These are phyloP conservation scores for Coemansia sp. DNA, from an alignment of 192 early-diverging fungal species.

Conservation along the genomic window DNA sequence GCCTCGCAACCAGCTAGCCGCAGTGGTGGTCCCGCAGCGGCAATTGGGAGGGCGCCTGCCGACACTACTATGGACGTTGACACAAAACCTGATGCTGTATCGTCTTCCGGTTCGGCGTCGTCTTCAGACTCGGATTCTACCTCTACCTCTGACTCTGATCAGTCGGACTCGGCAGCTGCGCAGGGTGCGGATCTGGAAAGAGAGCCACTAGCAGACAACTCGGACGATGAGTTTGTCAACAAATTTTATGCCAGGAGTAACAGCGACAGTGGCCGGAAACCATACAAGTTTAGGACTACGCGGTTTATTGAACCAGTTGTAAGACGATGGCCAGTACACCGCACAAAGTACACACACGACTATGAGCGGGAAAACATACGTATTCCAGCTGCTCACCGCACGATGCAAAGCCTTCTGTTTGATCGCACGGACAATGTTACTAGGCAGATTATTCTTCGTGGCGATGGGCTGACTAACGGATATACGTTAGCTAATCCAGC, in stretches of 20 bases:
- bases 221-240: neutral
- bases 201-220: neutral
- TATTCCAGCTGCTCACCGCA: slow-evolving; percentile 14
- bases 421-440: slow-evolving; percentile 22
- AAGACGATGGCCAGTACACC: slow-evolving; percentile 7
- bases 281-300: neutral
- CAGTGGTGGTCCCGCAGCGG: neutral
- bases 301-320: neutral
- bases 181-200: neutral
- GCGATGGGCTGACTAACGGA: slow-evolving; percentile 9
- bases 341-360: slow-evolving; percentile 10
- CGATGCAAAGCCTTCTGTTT: slow-evolving; percentile 20
- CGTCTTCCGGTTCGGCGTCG: neutral
- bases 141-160: neutral
- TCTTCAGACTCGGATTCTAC: neutral
- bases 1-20: slow-evolving; percentile 2
- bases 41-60: neutral
- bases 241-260: neutral
- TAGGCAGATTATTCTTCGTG: slow-evolving; percentile 23
- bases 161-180: neutral
- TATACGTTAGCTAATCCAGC: neutral
- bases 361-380: slow-evolving; percentile 1
- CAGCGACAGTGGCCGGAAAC: neutral
- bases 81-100: neutral
- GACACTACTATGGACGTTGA: neutral